These are phyloP conservation scores for Withania somnifera DNA, from an alignment of 305 asterid species.

Conservation along the genomic window DNA sequence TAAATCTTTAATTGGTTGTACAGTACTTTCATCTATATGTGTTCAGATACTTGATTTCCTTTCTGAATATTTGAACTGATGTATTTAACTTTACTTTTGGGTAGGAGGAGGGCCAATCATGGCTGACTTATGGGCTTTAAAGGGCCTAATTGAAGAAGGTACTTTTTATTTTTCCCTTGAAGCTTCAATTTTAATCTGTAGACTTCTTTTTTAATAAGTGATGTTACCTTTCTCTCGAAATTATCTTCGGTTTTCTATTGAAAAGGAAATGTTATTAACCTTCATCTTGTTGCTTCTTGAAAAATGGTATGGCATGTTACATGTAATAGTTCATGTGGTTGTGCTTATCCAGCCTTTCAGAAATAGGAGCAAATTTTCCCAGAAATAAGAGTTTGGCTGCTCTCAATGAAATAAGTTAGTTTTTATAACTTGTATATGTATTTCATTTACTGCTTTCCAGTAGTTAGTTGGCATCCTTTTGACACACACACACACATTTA, in stretches of 20 bases:
- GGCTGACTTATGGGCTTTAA: conserved; percentile 97
- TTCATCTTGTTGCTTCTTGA: conserved; percentile 2
- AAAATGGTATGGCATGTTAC: background rate
- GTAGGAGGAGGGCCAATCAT: conserved; percentile 95
- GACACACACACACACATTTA: background rate
- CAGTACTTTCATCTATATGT: background rate
- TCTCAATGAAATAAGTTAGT: background rate
- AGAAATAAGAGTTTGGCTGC: background rate
- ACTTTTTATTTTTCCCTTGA: conserved; percentile 1
- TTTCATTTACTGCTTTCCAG: background rate
- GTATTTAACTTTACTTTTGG: background rate
- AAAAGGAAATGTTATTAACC: background rate
- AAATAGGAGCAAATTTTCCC: background rate
- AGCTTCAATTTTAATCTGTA: background rate
- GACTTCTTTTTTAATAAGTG: background rate
- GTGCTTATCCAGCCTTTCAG: background rate
- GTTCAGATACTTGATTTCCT: background rate
- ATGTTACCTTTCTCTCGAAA: background rate
- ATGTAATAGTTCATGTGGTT: background rate
- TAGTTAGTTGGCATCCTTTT: background rate
- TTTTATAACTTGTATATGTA: background rate
- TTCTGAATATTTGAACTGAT: background rate
- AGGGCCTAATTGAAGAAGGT: conserved; percentile 93
- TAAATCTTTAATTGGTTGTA: background rate
- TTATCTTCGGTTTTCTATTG: background rate